Conservation (phyloP, 495 filamentous ascomycete species). For the Talaromyces adpressus region DNA sequence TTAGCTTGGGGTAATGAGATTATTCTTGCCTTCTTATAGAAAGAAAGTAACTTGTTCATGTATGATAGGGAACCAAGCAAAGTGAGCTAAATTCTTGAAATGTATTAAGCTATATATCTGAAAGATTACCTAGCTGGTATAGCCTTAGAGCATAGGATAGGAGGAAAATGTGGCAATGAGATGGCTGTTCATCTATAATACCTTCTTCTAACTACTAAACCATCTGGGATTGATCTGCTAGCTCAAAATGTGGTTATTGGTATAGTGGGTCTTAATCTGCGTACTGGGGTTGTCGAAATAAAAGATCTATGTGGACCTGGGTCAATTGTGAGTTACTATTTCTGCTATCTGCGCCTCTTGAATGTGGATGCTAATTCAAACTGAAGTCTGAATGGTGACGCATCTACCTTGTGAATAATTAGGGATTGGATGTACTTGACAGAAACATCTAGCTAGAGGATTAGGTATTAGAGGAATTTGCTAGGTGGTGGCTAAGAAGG, state of each 20-base stretch:
- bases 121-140: background rate
- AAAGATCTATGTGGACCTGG: background rate
- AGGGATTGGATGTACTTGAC: background rate
- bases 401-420: conserved; percentile 7
- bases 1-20: conserved; percentile 11
- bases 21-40: conserved; percentile 11
- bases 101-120: conserved; percentile 6
- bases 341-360: background rate
- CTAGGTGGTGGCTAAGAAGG: background rate
- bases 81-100: conserved; percentile 5
- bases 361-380: background rate
- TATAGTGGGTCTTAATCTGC: background rate
- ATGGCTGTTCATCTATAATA: conserved; percentile 12
- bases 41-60: conserved; percentile 8
- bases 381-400: conserved; percentile 8
- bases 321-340: background rate
- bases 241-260: background rate
- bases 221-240: background rate
- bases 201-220: background rate
- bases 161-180: conserved; percentile 9
- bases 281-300: background rate
- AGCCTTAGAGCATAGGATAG: conserved; percentile 1
- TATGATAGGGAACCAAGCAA: background rate
- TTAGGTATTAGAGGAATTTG: background rate
- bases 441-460: background rate